Evolutionary conservation across 352 stramenopile genomes (phyloP).

Genomic region (Phytopythium boreale): DNA sequence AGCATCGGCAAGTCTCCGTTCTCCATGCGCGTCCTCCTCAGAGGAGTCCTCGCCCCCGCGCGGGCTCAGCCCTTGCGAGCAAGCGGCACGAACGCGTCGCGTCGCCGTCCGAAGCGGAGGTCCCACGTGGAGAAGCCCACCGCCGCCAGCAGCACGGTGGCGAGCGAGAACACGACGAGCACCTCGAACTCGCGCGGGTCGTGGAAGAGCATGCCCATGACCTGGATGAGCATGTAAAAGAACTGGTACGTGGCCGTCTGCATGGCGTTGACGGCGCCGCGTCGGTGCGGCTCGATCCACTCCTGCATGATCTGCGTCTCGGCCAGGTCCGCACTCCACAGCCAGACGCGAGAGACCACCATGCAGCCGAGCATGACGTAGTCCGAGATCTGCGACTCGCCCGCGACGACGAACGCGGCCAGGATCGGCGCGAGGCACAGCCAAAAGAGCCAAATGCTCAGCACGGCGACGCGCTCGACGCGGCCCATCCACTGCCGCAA

Average conservation of each 20-base stretch:
- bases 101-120: slow-evolving; percentile 28
- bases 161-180: slow-evolving; percentile 52
- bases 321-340: slow-evolving; percentile 55
- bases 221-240: slow-evolving; percentile 57
- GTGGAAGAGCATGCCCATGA: slow-evolving; percentile 46
- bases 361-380: slow-evolving; percentile 53
- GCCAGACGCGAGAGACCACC: slow-evolving; percentile 47
- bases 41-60: no score
- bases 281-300: slow-evolving; percentile 48
- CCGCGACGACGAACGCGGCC: slow-evolving; percentile 33
- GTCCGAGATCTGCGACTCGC: slow-evolving; percentile 44
- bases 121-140: slow-evolving; percentile 60
- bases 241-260: slow-evolving; percentile 61
- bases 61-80: neutral
- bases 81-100: slow-evolving; percentile 26
- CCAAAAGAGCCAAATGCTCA: slow-evolving; percentile 68
- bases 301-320: slow-evolving; percentile 76
- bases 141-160: slow-evolving; percentile 38
- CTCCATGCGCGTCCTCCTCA: no score
- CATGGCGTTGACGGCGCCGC: slow-evolving; percentile 61
- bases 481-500: slow-evolving; percentile 24
- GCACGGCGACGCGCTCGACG: slow-evolving; percentile 41
- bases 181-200: slow-evolving; percentile 50
- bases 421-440: slow-evolving; percentile 39
- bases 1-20: no score